Evolutionary conservation across 163 green algal species (phyloP).

Genomic region (Coccomyxa subellipsoidea): DNA sequence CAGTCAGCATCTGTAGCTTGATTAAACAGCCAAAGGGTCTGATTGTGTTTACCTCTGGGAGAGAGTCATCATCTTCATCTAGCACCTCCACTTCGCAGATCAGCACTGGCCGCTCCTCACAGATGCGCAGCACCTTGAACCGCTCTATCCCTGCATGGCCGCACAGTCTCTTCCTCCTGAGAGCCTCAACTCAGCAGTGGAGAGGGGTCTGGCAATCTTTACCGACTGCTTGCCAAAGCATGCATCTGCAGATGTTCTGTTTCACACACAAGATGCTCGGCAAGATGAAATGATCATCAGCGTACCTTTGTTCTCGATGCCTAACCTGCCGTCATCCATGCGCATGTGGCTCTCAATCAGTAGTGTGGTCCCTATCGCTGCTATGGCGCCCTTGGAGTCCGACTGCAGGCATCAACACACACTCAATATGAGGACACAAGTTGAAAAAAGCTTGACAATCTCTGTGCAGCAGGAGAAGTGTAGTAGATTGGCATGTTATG

Average conservation of each 20-base stretch:
- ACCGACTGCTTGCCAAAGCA: too few relatives aligned
- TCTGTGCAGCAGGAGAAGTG: background rate
- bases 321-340: background rate
- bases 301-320: background rate
- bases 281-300: background rate
- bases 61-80: conserved; percentile 25
- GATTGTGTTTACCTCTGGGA: background rate
- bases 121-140: conserved; percentile 26
- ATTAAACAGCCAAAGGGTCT: too few relatives aligned
- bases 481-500: background rate
- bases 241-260: background rate
- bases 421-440: too few relatives aligned
- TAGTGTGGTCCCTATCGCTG: background rate
- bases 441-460: background rate
- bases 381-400: background rate
- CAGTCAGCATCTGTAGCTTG: too few relatives aligned
- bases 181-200: too few relatives aligned
- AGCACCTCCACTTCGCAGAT: conserved; percentile 42
- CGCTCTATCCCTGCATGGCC: conserved; percentile 22
- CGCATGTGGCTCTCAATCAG: background rate
- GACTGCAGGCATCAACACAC: background rate
- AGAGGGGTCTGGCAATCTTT: too few relatives aligned
- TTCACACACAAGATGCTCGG: background rate
- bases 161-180: background rate
- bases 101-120: conserved; percentile 36